phyloP scores from a whole-genome alignment of 208 protist species.

The Histomonas meleagridis region DNA sequence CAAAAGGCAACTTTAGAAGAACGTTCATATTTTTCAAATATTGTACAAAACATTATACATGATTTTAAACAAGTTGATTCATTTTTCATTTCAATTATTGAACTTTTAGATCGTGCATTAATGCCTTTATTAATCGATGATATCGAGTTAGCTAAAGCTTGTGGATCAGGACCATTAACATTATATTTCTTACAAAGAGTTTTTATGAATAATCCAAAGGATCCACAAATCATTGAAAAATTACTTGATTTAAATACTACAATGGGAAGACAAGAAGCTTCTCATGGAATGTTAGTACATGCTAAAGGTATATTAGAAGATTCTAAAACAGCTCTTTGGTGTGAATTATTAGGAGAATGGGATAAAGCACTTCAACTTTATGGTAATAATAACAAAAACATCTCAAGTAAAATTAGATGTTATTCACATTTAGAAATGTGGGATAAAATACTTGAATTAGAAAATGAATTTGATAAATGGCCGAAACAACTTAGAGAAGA shows the following conservation, averaged over 20 bases:
- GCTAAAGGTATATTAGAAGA: neutral
- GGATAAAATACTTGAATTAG: neutral
- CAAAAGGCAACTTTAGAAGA: neutral
- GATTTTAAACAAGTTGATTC: neutral
- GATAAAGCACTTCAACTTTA: neutral
- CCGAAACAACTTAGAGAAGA: neutral
- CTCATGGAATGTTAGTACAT: neutral
- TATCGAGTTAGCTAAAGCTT: neutral
- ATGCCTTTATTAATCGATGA: neutral
- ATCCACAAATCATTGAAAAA: neutral
- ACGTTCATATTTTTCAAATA: neutral
- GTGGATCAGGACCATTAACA: neutral
- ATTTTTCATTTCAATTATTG: neutral
- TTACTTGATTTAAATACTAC: neutral
- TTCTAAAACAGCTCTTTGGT: neutral
- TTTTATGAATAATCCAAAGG: neutral
- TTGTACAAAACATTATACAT: neutral
- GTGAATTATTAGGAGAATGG: conserved; percentile 11
- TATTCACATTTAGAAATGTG: neutral
- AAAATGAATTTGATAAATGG: neutral
- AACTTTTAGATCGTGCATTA: neutral
- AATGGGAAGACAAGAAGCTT: neutral
- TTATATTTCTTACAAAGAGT: neutral
- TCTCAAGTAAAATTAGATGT: neutral
- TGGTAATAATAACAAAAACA: neutral